Conservation (phyloP, 2,329 filamentous ascomycete genomes). For the Trichocomaceae sp. region DNA sequence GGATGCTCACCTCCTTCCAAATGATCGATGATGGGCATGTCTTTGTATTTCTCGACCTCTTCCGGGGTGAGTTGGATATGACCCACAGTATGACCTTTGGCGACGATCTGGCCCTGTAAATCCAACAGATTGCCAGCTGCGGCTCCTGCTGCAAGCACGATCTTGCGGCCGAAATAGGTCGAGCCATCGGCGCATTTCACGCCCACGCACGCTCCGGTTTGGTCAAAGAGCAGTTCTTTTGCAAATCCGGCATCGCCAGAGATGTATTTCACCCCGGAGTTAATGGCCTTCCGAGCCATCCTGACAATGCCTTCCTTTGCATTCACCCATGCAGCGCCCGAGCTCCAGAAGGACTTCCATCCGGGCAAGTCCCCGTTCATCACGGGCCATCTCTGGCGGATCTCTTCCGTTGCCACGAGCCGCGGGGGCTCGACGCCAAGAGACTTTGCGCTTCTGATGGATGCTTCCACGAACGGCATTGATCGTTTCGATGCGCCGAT, state of each 20-base stretch:
- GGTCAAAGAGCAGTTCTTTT: conserved; percentile 34
- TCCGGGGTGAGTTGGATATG: conserved; percentile 45
- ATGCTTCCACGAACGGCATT: conserved; percentile 5
- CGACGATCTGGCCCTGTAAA: conserved; percentile 40
- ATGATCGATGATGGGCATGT: conserved; percentile 47
- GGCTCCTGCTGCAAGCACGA: conserved; percentile 48
- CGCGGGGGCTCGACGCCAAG: conserved; percentile 6
- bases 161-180: conserved; percentile 37
- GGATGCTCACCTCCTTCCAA: conserved; percentile 33
- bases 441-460: conserved; percentile 14
- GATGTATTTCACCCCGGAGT: conserved; percentile 41
- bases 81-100: conserved; percentile 50
- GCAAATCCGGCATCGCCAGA: conserved; percentile 35
- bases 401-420: conserved; percentile 22
- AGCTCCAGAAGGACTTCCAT: conserved; percentile 20
- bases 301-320: conserved; percentile 15
- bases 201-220: conserved; percentile 36
- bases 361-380: conserved; percentile 30
- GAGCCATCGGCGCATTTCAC: conserved; percentile 39
- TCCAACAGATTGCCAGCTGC: conserved; percentile 43
- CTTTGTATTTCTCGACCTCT: conserved; percentile 41
- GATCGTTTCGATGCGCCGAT: conserved; percentile 16
- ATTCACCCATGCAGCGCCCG: conserved; percentile 17
- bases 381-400: conserved; percentile 41
- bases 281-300: conserved; percentile 16